phyloP scores from a whole-genome alignment of 768 basidiomycete species.

The Gautieria morchelliformis region DNA sequence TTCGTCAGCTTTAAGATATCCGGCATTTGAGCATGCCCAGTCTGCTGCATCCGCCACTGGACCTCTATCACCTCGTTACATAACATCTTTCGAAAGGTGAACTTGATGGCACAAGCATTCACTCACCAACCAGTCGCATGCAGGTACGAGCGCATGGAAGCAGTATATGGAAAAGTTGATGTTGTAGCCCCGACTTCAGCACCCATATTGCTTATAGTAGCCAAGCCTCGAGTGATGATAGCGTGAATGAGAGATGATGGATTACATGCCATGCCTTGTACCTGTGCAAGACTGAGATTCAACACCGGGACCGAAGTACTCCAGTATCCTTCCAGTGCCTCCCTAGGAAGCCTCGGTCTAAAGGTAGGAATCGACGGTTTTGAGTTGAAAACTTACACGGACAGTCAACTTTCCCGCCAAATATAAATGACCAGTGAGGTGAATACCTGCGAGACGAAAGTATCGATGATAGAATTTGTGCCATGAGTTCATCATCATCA shows the following conservation, averaged over 20 bases:
- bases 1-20: conserved; percentile 76
- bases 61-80: conserved; percentile 19
- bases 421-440: conserved; percentile 81
- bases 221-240: conserved; percentile 45
- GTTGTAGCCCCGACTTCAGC: conserved; percentile 99
- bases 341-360: conserved; percentile 40
- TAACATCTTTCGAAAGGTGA: background rate
- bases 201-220: conserved; percentile 98
- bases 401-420: conserved; percentile 92
- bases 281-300: conserved; percentile 87
- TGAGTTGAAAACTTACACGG: conserved; percentile 42
- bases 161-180: conserved; percentile 92
- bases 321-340: conserved; percentile 90
- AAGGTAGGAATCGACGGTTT: background rate
- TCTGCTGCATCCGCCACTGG: conserved; percentile 85
- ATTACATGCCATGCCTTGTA: conserved; percentile 16
- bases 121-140: conserved; percentile 68
- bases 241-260: background rate
- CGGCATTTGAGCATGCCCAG: conserved; percentile 53
- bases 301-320: conserved; percentile 95
- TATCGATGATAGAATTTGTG: background rate
- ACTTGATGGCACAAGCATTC: background rate
- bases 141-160: conserved; percentile 83
- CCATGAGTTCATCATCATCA: no score
- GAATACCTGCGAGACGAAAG: conserved; percentile 47